Percentiles rank a stretch among this genome's conserved stretches.
phyloP scores from a whole-genome alignment of 441 rosid genomes.

The Bocquillonia castaneifolia region DNA sequence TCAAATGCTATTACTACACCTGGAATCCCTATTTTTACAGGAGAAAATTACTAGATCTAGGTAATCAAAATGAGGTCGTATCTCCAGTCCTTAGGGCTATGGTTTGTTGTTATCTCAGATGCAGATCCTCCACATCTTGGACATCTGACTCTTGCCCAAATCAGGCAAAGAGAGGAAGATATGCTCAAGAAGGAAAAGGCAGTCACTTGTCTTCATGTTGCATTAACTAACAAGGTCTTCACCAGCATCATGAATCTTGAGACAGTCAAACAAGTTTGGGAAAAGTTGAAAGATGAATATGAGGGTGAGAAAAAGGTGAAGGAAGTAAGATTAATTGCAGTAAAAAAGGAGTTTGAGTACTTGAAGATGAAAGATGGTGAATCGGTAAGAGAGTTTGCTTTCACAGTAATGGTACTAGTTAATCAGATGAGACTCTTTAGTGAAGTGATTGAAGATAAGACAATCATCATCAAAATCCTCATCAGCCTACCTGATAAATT shows the following conservation, averaged over 20 bases:
- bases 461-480: too few species aligned
- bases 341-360: neutral
- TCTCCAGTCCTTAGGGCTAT: neutral
- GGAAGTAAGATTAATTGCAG: neutral
- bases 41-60: neutral
- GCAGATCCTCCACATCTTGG: neutral
- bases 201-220: neutral
- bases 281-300: neutral
- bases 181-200: neutral
- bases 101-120: neutral
- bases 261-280: neutral
- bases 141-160: neutral
- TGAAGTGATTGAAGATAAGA: neutral
- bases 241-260: neutral
- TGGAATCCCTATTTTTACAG: neutral
- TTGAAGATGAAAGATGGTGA: neutral
- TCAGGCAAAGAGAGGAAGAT: neutral
- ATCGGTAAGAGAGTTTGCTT: neutral
- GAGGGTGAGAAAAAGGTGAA: neutral
- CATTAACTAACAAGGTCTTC: neutral
- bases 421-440: neutral
- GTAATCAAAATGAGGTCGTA: neutral
- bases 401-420: neutral
- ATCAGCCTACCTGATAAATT: neutral
- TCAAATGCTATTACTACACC: neutral